A percentile compares a stretch with the other conserved stretches of the same genome.
phyloP scores from a whole-genome alignment of 1,139 yeast genomes.

The Schizosaccharomyces versatilis region DNA sequence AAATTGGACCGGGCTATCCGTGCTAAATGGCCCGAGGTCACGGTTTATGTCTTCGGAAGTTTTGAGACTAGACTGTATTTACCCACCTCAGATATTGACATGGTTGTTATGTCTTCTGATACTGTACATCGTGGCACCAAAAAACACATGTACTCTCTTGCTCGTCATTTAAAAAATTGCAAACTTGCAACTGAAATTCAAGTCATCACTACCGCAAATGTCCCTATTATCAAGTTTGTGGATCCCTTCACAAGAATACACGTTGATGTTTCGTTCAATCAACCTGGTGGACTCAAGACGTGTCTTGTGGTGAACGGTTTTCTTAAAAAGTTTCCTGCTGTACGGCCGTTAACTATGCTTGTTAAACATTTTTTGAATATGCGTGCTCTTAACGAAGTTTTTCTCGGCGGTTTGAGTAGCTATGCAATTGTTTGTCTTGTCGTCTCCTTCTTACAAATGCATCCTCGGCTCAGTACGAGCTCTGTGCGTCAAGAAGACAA shows the following conservation, averaged over 20 bases:
- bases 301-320: slow-evolving; percentile 61
- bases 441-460: slow-evolving; percentile 55
- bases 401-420: slow-evolving; percentile 90
- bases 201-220: slow-evolving; percentile 79
- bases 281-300: slow-evolving; percentile 67
- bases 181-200: slow-evolving; percentile 53
- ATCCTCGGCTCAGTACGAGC: slow-evolving; percentile 52
- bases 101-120: slow-evolving; percentile 59
- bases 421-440: slow-evolving; percentile 76
- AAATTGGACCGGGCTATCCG: slow-evolving; percentile 36
- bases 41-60: slow-evolving; percentile 78
- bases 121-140: slow-evolving; percentile 36
- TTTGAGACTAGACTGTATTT: slow-evolving; percentile 82
- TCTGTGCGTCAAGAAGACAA: slow-evolving; percentile 51
- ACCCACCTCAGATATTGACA: slow-evolving; percentile 92
- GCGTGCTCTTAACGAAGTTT: slow-evolving; percentile 71
- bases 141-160: slow-evolving; percentile 47
- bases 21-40: slow-evolving; percentile 58
- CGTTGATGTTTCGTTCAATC: slow-evolving; percentile 79
- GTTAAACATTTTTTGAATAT: slow-evolving; percentile 71
- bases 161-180: slow-evolving; percentile 42
- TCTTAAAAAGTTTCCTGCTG: slow-evolving; percentile 53
- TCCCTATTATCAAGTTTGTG: slow-evolving; percentile 82
- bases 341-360: slow-evolving; percentile 63
- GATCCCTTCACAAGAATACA: slow-evolving; percentile 54